Base-by-base conservation (phyloP, 2,329 filamentous ascomycete genomes). In the Botrytis fragariae region DNA sequence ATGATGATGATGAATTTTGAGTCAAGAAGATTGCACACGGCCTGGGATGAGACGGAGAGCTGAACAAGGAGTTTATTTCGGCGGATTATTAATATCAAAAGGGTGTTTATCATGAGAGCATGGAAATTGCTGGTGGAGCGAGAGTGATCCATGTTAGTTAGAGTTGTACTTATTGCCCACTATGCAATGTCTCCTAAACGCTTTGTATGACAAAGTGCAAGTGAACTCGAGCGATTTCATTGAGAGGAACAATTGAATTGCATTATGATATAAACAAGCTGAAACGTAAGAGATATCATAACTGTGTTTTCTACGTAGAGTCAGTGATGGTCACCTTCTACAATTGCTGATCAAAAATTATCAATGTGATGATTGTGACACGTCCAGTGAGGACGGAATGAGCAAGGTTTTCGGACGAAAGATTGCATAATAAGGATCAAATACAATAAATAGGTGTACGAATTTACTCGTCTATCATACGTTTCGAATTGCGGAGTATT, bases 361-460 rank as follows among this genome's bases (percentile, higher is more conserved):
- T 29, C 4, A 9, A 16, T n/a, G 2, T 9, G 3, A 57, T 29
- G 14, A 16, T 57, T 3, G 14, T 9, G 12, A 9, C 14, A 18
- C 14, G 6, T 29, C 14, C 14, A 18, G 14, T 18, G 3, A 16
- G 14, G n/a, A 54, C 18, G 29, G 6, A 5, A 2, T 29, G 8
- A 18, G 29, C 1, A 1, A 8, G 4, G 4, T 9, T 18, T 29
- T 6, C 1, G 5, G 14, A 18, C 9, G 6, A 57, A 18, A 29
- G 1, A 3, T 32, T 57, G 16, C 7, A 57, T 9, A 57, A 57
- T 57, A 9, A 57, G 0, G 1, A 29, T 57, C n/a, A 57, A 57
- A 0, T 18, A 6, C 3, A 7, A 6, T 8, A 2, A 7, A 6
- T 8, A 2, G 2, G 3, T 18, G 51, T 29, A 18, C 1, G 51